Conservation (phyloP, 192 early-diverging fungal genomes). For the Lunasporangiospora selenospora region DNA sequence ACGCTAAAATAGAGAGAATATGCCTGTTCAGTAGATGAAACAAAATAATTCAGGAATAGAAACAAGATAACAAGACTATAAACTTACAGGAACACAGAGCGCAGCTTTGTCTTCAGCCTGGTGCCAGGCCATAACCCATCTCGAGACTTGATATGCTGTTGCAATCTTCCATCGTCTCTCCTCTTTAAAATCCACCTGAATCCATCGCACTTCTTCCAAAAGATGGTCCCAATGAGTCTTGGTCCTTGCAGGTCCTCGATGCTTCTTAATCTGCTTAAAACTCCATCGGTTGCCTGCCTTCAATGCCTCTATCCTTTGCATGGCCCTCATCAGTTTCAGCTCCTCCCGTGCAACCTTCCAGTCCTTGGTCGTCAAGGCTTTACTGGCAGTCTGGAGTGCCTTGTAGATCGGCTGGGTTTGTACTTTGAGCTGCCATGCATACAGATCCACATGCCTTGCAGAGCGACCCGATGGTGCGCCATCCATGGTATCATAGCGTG, state of each 20-base stretch:
- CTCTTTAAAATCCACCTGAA: slow-evolving; percentile 80
- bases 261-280: slow-evolving; percentile 75
- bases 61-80: neutral
- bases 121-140: slow-evolving; percentile 81
- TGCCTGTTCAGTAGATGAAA: neutral
- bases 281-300: slow-evolving; percentile 77
- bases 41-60: neutral
- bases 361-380: slow-evolving; percentile 73
- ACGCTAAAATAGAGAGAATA: neutral
- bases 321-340: slow-evolving; percentile 65
- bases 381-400: slow-evolving; percentile 66
- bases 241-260: slow-evolving; percentile 57
- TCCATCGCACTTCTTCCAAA: slow-evolving; percentile 86
- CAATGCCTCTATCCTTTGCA: slow-evolving; percentile 72
- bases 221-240: slow-evolving; percentile 80
- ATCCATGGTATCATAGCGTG: slow-evolving; percentile 18
- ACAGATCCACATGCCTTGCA: slow-evolving; percentile 29
- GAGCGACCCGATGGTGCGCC: slow-evolving; percentile 9
- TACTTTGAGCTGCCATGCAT: slow-evolving; percentile 53
- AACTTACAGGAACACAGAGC: slow-evolving; percentile 69
- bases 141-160: slow-evolving; percentile 66
- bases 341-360: slow-evolving; percentile 87
- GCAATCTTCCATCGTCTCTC: slow-evolving; percentile 86
- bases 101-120: slow-evolving; percentile 65
- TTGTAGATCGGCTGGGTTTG: slow-evolving; percentile 63